Percentiles rank a stretch among this genome's conserved stretches.
These are phyloP conservation scores for Teunomyces gatunensis DNA, from an alignment of 805 yeast species.

Conservation along the genomic window DNA sequence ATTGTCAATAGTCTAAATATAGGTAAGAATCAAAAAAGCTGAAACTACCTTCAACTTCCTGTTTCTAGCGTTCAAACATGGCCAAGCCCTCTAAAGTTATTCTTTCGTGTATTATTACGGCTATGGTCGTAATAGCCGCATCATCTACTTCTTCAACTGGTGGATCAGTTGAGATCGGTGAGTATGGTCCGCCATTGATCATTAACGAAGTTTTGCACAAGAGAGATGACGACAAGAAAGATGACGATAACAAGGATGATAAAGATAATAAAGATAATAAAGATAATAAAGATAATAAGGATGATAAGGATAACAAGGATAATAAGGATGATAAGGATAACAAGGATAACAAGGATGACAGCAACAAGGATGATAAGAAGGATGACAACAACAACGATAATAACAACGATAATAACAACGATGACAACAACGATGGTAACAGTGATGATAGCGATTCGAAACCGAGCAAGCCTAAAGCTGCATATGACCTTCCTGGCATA, in stretches of 20 bases:
- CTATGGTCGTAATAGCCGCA: not conserved
- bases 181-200: not conserved
- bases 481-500: slow-evolving; percentile 24
- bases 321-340: not conserved
- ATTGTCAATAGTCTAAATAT: slow-evolving; percentile 3
- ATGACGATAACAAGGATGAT: not conserved
- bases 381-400: not conserved
- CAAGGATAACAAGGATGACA: not conserved
- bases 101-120: not conserved
- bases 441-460: not conserved
- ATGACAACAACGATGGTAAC: not conserved
- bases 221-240: slow-evolving; percentile 1
- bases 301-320: not conserved
- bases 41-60: not conserved
- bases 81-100: not conserved
- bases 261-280: not conserved
- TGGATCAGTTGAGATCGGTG: not conserved
- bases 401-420: not conserved
- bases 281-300: not conserved
- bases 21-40: not conserved
- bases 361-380: not conserved
- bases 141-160: not conserved
- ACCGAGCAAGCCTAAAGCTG: slow-evolving; percentile 5
- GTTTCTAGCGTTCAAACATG: not conserved
- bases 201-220: not conserved